A percentile compares a stretch with the other conserved stretches of the same genome.
Conservation (phyloP, 306 rosid species). For the Rubus parviflorus region DNA sequence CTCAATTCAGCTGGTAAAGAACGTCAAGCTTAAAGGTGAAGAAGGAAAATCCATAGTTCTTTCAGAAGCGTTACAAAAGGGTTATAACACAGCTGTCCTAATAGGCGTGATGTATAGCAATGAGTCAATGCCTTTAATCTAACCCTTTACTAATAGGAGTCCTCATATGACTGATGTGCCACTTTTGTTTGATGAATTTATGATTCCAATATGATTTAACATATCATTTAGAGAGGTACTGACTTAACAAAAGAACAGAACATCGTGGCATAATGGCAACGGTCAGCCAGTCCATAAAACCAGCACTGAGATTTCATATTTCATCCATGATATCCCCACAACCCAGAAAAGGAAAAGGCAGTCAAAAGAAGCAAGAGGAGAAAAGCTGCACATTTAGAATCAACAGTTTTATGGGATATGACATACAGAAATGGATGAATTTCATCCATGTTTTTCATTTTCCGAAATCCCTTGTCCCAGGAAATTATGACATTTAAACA, state of each 20-base stretch:
- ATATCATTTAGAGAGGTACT: not conserved
- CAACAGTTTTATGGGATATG: not conserved
- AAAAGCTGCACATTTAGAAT: not conserved
- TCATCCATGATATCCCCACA: not conserved
- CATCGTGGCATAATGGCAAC: not conserved
- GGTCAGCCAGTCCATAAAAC: not conserved
- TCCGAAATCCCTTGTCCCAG: not conserved
- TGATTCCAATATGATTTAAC: not conserved
- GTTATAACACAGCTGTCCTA: not conserved
- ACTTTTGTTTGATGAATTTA: not conserved
- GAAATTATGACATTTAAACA: not conserved
- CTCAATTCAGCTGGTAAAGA: not conserved
- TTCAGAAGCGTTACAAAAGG: no score
- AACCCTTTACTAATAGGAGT: not conserved
- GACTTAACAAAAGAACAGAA: not conserved
- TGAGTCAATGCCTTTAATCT: not conserved
- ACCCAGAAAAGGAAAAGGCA: not conserved
- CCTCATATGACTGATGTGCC: not conserved
- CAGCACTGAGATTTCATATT: not conserved
- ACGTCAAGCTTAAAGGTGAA: not conserved
- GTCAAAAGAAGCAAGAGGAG: not conserved
- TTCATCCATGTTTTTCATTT: not conserved
- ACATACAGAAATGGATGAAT: not conserved
- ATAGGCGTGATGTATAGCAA: not conserved
- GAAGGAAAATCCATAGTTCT: no score